Base-by-base conservation (phyloP, 2,329 filamentous ascomycete genomes). In the Fusarium sp. region DNA sequence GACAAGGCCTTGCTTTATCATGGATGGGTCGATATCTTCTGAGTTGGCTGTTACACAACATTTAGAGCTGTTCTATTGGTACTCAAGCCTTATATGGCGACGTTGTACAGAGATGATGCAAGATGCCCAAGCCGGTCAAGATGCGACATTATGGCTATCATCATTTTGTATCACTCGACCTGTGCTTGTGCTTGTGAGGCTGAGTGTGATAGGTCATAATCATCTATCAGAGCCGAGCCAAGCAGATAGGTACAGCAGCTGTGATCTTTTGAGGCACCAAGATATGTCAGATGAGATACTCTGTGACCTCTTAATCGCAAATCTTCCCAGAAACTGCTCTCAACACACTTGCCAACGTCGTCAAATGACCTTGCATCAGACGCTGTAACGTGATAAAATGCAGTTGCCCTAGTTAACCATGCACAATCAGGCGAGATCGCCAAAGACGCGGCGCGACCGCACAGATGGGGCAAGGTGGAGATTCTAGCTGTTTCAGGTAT, bases 381-480 rank as follows among this genome's bases (percentile, higher is more conserved):
- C 39, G 39, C 54, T 60, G 71, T 75, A 69, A 67, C 64, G 68
- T 73, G 69, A 68, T 65, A 58, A 62, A 68, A 67, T 68, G 66
- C 64, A 52, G 73, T 75, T 76, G 68, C 62, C 72, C 68, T 74
- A 50, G 22, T 17, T 32, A 66, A 68, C 67, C 50, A 70, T 77
- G 72, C 72, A 77, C 60, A 74, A 71, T 68, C 76, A 75, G 71
- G 68, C 70, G 62, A 77, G 76, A 78, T 78, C 76, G 77, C 59
- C 70, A 78, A 68, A 72, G 55, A 68, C 54, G 66, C 63, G 56
- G 60, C 67, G 72, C 62, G 68, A 41, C 67, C 50, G 68, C 74
- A 78, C 76, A 75, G 76, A 78, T 71, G 74, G 76, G 68, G 76
- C 74, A 76, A n/a, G 58, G 66, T 50, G 70, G 70, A 28, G 14